Percentiles rank a stretch among this genome's conserved stretches.
Conservation (phyloP, 2,329 filamentous ascomycete species). For the Ilyonectria robusta region DNA sequence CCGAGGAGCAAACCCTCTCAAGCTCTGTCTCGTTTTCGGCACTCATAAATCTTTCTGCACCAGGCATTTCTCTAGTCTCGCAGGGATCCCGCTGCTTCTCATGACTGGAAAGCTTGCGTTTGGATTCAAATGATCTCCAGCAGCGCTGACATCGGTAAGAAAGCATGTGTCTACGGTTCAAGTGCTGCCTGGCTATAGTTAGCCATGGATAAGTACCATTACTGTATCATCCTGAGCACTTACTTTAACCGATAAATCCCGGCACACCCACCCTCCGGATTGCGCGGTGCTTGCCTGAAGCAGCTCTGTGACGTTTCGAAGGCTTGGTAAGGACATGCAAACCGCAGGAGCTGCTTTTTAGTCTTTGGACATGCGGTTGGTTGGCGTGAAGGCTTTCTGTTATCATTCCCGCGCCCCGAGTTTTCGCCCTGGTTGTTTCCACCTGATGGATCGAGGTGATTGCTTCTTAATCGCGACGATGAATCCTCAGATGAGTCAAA, state of each 20-base stretch:
- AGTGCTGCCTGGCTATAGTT: constrained; percentile 8
- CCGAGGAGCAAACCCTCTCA: neutral
- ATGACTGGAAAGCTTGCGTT: neutral
- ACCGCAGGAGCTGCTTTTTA: neutral
- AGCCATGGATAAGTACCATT: neutral
- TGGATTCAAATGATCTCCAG: constrained; percentile 18
- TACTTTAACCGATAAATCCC: constrained; percentile 8
- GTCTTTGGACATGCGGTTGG: neutral
- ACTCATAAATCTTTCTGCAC: constrained; percentile 7
- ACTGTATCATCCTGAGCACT: neutral
- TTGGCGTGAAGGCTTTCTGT: neutral
- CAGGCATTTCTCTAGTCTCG: constrained; percentile 3
- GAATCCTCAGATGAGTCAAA: neutral
- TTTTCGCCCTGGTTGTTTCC: neutral
- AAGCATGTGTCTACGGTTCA: constrained; percentile 15
- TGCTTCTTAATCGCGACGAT: neutral
- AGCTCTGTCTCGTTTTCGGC: neutral
- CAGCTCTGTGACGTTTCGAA: constrained; percentile 17
- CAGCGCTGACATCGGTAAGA: constrained; percentile 10
- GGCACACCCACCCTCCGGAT: constrained; percentile 20
- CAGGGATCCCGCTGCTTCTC: neutral
- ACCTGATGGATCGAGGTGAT: neutral
- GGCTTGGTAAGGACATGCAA: neutral
- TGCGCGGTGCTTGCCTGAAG: constrained; percentile 18
- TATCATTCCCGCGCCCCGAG: neutral